These are phyloP conservation scores for Colletotrichum gloeosporioides DNA, from an alignment of 2,329 filamentous ascomycete genomes.

Conservation along the genomic window DNA sequence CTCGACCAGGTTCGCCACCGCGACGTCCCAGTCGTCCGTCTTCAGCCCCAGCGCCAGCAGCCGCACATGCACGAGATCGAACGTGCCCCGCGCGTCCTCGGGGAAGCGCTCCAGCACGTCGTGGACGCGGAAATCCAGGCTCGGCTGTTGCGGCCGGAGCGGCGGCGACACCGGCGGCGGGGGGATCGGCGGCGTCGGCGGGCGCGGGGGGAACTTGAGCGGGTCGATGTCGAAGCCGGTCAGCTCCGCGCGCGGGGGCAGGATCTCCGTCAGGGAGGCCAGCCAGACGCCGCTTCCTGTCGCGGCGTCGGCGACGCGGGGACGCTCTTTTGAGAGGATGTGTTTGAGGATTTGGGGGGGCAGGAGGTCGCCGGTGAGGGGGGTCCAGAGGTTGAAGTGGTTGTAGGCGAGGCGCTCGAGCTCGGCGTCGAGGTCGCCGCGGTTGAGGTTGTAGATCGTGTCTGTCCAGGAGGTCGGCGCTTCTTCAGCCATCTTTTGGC, in stretches of 20 bases:
- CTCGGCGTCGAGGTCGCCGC: slow-evolving; percentile 4
- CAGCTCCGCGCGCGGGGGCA: slow-evolving; percentile 8
- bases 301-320: slow-evolving; percentile 24
- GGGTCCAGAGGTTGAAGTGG: slow-evolving; percentile 16
- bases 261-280: slow-evolving; percentile 5
- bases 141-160: background rate
- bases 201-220: slow-evolving; percentile 19
- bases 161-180: background rate
- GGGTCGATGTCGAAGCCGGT: slow-evolving; percentile 25
- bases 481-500: background rate
- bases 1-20: slow-evolving; percentile 12
- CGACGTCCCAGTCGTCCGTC: slow-evolving; percentile 19
- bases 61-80: slow-evolving; percentile 25
- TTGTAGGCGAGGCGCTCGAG: slow-evolving; percentile 12
- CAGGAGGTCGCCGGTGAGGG: slow-evolving; percentile 7
- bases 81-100: slow-evolving; percentile 2
- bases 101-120: slow-evolving; percentile 22
- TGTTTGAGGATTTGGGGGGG: background rate
- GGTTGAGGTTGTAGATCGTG: slow-evolving; percentile 13
- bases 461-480: background rate
- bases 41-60: slow-evolving; percentile 19
- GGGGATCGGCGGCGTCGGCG: slow-evolving; percentile 5
- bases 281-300: slow-evolving; percentile 28
- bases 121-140: slow-evolving; percentile 10
- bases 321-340: background rate